Evolutionary conservation across 495 filamentous ascomycete species (phyloP).

Genomic region (Amphirosellinia nigrospora): DNA sequence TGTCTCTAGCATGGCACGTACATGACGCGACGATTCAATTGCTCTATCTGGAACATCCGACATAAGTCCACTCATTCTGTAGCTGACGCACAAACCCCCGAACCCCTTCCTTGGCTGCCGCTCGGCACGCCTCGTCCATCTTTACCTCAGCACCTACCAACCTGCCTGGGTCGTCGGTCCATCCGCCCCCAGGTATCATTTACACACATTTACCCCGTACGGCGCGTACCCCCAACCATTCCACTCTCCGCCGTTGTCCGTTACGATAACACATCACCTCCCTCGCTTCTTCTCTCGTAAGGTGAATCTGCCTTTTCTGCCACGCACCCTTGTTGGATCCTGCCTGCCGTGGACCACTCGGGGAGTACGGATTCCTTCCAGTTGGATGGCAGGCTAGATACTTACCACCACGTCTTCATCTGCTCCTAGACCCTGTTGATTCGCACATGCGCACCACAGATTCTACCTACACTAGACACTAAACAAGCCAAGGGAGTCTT

Average conservation of each 20-base stretch:
- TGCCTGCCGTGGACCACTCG: slow-evolving; percentile 36
- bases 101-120: slow-evolving; percentile 21
- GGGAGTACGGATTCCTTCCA: slow-evolving; percentile 26
- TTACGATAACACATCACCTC: background rate
- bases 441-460: slow-evolving; percentile 5
- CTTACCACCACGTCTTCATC: slow-evolving; percentile 35
- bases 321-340: slow-evolving; percentile 31
- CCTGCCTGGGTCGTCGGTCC: background rate
- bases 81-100: slow-evolving; percentile 8
- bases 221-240: background rate
- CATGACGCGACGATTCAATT: slow-evolving; percentile 15
- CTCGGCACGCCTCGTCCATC: slow-evolving; percentile 17
- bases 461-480: background rate
- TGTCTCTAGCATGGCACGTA: background rate
- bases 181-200: slow-evolving; percentile 12
- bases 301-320: slow-evolving; percentile 23
- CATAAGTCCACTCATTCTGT: slow-evolving; percentile 22
- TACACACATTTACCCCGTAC: background rate
- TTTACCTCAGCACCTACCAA: background rate
- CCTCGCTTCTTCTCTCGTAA: background rate
- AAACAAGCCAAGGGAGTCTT: background rate
- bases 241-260: background rate
- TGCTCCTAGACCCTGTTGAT: slow-evolving; percentile 6
- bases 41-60: slow-evolving; percentile 28
- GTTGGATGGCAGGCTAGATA: slow-evolving; percentile 28